Conservation (phyloP, 2,329 filamentous ascomycete species). For the Lasiodiplodia citricola region DNA sequence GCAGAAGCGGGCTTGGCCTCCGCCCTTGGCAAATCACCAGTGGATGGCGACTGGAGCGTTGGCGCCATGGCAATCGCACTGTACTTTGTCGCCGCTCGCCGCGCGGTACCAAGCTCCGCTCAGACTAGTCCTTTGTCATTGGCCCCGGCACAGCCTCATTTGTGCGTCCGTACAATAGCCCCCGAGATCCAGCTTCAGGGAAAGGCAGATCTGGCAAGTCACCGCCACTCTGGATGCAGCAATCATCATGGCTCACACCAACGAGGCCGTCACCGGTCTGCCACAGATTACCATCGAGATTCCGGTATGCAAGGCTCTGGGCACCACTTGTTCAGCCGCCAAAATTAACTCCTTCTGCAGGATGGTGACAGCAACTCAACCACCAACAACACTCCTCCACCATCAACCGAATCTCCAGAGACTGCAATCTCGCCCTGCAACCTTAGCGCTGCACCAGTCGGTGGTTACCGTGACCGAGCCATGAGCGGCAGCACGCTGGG, state of each 20-base stretch:
- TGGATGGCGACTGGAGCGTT: neutral
- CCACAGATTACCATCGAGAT: conserved; percentile 22
- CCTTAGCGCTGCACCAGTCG: neutral
- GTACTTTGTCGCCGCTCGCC: neutral
- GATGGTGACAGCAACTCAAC: conserved; percentile 3
- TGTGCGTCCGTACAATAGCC: neutral
- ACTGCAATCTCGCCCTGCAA: conserved; percentile 1
- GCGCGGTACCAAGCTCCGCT: neutral
- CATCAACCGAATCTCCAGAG: neutral
- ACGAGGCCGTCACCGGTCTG: neutral
- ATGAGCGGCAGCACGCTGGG: conserved; percentile 27
- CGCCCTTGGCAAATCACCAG: conserved; percentile 7
- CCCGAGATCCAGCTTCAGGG: neutral
- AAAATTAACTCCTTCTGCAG: neutral
- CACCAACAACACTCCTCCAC: neutral
- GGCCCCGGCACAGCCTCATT: conserved; percentile 7
- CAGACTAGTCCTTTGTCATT: neutral
- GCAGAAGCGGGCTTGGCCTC: conserved; percentile 21
- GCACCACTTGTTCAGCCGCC: neutral
- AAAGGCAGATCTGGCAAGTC: conserved; percentile 6
- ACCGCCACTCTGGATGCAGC: neutral
- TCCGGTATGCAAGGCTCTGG: neutral
- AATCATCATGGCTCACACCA: neutral
- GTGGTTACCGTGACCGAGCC: conserved; percentile 14
- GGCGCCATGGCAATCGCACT: conserved; percentile 1